A percentile compares a stretch with the other conserved stretches of the same genome.
Conservation (phyloP, 495 filamentous ascomycete species). For the Trypethelium eluteriae region DNA sequence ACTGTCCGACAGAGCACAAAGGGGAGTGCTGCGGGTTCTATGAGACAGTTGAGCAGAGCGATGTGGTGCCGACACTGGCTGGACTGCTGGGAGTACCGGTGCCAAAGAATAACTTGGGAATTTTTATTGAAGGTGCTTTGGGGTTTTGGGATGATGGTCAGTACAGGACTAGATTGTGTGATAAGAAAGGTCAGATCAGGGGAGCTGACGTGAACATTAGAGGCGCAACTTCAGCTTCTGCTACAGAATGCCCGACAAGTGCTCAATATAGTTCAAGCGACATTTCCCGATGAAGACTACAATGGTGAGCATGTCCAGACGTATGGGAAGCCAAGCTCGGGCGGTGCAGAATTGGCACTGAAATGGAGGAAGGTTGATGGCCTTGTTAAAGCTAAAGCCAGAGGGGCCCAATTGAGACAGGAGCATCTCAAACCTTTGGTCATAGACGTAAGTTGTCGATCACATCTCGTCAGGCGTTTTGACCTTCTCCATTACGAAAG, state of each 20-base stretch:
- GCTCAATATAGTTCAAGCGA: constrained; percentile 59
- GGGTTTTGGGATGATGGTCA: constrained; percentile 60
- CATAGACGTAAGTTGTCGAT: constrained; percentile 12
- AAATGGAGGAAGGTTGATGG: constrained; percentile 46
- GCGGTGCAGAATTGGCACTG: constrained; percentile 57
- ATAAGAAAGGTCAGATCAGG: constrained; percentile 48
- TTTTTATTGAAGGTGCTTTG: constrained; percentile 74
- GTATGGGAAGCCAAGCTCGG: constrained; percentile 31
- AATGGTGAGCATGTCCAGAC: constrained; percentile 31
- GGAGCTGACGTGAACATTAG: neutral
- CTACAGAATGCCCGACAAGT: constrained; percentile 73
- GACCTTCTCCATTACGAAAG: neutral
- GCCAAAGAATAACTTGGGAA: constrained; percentile 84
- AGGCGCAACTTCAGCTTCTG: constrained; percentile 45
- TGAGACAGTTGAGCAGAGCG: constrained; percentile 76
- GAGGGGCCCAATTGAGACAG: constrained; percentile 6
- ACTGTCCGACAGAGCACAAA: constrained; percentile 40
- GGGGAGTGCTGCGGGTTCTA: constrained; percentile 67
- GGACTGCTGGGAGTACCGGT: constrained; percentile 80
- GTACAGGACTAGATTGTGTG: constrained; percentile 18
- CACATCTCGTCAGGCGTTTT: neutral
- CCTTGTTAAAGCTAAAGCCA: constrained; percentile 18
- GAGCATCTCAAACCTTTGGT: constrained; percentile 14
- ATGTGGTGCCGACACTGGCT: constrained; percentile 84
- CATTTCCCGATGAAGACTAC: constrained; percentile 55